Evolutionary conservation across 176 grass and related monocot genomes (phyloP), one percentile per base, ranked within the genome.

Genomic region (barley (Hordeum vulgare)): DNA sequence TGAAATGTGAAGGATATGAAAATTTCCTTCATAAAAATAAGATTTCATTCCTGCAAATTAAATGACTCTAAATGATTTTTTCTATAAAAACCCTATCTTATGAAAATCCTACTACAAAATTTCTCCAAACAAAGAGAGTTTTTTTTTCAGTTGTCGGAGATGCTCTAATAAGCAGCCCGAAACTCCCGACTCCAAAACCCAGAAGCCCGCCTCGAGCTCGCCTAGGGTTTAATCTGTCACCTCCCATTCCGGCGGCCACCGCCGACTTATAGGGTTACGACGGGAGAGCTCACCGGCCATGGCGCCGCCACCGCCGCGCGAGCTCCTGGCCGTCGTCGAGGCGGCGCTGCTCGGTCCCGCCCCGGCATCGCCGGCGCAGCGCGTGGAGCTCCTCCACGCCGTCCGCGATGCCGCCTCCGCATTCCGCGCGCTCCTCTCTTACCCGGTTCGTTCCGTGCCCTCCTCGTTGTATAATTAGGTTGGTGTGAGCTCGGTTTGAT

Each of bases 361-460:
- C 69, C 88, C 89, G 14, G 90, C 95, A 60, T 92, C 95, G 41
- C 86, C 96, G 3, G 74, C 87, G 64, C 92, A 95, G 81, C 90
- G 96, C 61, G 88, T 98, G 81, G 90, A 93, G 80, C 90, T 98
- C 51, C 78, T 98, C 76, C 93, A 98, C 74, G 87, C 93, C 61
- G 83, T 98, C 74, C 96, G 96, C 39, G 85, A 86, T 23, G 90
- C 90, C 71, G 81, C 94, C 54, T 89, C 85, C 15, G 34, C 83
- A 35, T 84, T 98, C 83, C 83, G 88, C 60, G 54, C 90, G 25
- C 81, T 98, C 29, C 93, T 98, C 42, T 95, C 93, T 45, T 92
- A 90, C 63, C 89, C 87, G 56, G 96, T 98, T 36, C 71, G 49
- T 77, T 45, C 79, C 8, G 35, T 35, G 54, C 14, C 23, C 5